These are phyloP conservation scores for Lichtheimia ramosa DNA, from an alignment of 371 early-diverging fungal genomes.

Conservation along the genomic window DNA sequence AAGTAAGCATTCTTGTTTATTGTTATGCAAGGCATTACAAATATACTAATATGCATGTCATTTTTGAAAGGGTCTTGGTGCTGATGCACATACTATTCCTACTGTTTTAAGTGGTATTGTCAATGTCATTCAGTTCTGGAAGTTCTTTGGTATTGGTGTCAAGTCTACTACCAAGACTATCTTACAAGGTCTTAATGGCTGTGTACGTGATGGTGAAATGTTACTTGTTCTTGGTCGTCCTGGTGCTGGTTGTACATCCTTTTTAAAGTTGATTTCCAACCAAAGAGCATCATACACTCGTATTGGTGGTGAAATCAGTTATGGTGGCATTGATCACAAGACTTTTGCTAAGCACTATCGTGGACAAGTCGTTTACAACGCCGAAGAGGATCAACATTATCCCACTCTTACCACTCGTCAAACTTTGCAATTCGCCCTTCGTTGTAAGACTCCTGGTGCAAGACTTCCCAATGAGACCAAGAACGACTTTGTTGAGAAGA, in stretches of 20 bases:
- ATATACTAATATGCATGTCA: too few relatives aligned
- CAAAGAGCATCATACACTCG: slow-evolving; percentile 56
- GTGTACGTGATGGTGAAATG: slow-evolving; percentile 69
- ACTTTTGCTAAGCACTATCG: slow-evolving; percentile 54
- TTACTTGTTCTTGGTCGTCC: slow-evolving; percentile 71
- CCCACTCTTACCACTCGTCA: slow-evolving; percentile 67
- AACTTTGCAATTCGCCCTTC: slow-evolving; percentile 65
- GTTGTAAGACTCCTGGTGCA: slow-evolving; percentile 66
- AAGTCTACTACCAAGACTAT: slow-evolving; percentile 27
- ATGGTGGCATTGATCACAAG: slow-evolving; percentile 58
- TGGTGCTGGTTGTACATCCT: slow-evolving; percentile 69
- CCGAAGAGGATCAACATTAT: slow-evolving; percentile 73
- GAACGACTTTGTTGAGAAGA: slow-evolving; percentile 43
- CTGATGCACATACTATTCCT: slow-evolving; percentile 38
- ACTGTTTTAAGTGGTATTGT: slow-evolving; percentile 23
- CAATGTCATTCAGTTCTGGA: slow-evolving; percentile 27
- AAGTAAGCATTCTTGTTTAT: slow-evolving; percentile 5
- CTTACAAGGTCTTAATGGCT: slow-evolving; percentile 57
- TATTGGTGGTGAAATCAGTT: slow-evolving; percentile 55
- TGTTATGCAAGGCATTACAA: too few relatives aligned
- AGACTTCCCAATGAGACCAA: slow-evolving; percentile 45
- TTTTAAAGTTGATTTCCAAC: slow-evolving; percentile 66
- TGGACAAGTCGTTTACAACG: slow-evolving; percentile 66
- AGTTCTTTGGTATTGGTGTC: slow-evolving; percentile 16
- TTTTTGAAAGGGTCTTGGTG: slow-evolving; percentile 31